Percentiles rank a stretch among this genome's conserved stretches.
Evolutionary conservation across 2,329 filamentous ascomycete species (phyloP).

Genomic region (Fusarium nodosum): DNA sequence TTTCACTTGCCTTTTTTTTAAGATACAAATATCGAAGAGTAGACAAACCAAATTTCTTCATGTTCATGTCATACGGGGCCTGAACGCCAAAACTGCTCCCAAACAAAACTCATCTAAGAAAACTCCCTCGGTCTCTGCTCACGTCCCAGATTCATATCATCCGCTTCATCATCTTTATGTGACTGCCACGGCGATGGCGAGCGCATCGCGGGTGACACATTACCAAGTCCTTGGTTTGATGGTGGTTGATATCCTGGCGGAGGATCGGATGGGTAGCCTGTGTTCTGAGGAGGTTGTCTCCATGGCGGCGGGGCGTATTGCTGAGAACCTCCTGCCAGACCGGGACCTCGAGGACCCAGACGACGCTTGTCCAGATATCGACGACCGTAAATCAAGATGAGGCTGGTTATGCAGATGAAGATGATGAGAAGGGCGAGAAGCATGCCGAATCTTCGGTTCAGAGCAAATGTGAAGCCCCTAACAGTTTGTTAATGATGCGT

Average conservation of each 20-base stretch:
- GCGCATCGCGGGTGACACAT: conserved; percentile 45
- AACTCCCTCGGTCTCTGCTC: conserved; percentile 54
- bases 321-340: conserved; percentile 32
- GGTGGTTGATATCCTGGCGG: conserved; percentile 54
- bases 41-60: background rate
- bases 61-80: conserved; percentile 3
- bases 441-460: conserved; percentile 62
- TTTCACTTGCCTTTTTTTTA: background rate
- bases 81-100: conserved; percentile 42
- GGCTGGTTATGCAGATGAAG: conserved; percentile 57
- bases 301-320: conserved; percentile 52
- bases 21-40: background rate
- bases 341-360: conserved; percentile 34
- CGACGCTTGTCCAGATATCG: conserved; percentile 48
- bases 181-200: conserved; percentile 51
- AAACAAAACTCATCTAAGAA: conserved; percentile 35
- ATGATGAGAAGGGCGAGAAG: conserved; percentile 64
- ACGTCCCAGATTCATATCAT: conserved; percentile 50
- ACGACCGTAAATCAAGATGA: conserved; percentile 55
- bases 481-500: conserved; percentile 5
- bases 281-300: conserved; percentile 46
- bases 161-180: conserved; percentile 51
- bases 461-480: conserved; percentile 70
- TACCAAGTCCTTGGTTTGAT: conserved; percentile 51
- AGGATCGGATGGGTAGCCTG: conserved; percentile 47